phyloP scores from a whole-genome alignment of 2,329 filamentous ascomycete genomes.

The Microdochium trichocladiopsis region DNA sequence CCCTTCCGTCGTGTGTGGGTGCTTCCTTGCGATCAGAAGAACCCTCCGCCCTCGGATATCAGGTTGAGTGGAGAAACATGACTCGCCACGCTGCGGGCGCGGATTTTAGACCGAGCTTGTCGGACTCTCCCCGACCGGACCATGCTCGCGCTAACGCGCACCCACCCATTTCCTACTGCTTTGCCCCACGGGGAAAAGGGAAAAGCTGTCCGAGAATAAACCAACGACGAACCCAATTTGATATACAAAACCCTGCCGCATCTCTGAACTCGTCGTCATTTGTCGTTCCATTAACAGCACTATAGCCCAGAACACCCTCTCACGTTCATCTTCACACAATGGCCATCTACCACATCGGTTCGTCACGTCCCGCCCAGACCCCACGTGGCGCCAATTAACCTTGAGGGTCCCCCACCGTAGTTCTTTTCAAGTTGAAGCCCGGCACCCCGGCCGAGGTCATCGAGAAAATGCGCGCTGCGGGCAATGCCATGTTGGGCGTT shows the following conservation, averaged over 20 bases:
- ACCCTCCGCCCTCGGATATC: no score
- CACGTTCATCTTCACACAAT: neutral
- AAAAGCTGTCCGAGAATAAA: no score
- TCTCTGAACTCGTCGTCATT: neutral
- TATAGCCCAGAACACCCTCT: neutral
- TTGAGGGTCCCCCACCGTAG: neutral
- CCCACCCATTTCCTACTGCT: no score
- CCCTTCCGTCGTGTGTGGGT: no score
- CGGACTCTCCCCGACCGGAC: no score
- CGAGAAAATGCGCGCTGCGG: neutral
- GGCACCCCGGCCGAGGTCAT: neutral
- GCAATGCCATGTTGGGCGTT: slow-evolving; percentile 1
- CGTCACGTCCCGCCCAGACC: slow-evolving; percentile 50
- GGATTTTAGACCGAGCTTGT: no score
- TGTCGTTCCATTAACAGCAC: neutral
- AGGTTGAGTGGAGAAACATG: no score
- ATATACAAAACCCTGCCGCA: neutral
- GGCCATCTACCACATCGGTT: slow-evolving; percentile 52
- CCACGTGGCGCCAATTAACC: slow-evolving; percentile 39
- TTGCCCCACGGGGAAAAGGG: no score
- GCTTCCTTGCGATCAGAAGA: no score
- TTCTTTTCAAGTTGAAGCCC: slow-evolving; percentile 2
- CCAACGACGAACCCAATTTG: no score
- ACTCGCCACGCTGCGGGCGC: no score
- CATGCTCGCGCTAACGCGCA: no score